Evolutionary conservation across 257 asterid species (phyloP).

Genomic region (Solanum virginianum): DNA sequence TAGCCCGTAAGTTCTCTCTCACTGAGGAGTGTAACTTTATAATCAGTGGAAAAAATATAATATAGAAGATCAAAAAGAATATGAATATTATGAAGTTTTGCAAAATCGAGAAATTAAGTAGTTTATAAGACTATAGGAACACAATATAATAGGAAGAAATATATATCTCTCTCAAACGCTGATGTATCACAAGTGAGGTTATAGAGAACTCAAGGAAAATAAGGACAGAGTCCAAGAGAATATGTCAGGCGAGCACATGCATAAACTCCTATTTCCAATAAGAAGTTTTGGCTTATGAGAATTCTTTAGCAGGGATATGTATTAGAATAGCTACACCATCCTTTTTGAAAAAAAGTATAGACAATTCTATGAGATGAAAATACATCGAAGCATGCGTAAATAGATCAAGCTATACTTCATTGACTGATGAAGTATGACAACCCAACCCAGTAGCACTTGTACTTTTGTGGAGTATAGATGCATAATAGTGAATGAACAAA

Average conservation of each 20-base stretch:
- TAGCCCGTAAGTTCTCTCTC: slow-evolving; percentile 56
- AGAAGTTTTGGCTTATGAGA: background rate
- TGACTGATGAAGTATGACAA: background rate
- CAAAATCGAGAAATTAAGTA: background rate
- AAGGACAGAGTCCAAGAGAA: background rate
- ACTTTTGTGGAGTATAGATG: background rate
- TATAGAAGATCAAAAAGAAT: background rate
- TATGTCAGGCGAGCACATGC: background rate
- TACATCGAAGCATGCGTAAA: background rate
- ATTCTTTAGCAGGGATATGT: background rate
- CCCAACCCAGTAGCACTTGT: background rate
- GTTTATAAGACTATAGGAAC: background rate
- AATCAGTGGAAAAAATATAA: background rate
- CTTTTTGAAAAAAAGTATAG: background rate
- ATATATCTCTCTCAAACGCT: background rate
- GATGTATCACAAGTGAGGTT: background rate
- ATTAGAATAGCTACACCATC: background rate
- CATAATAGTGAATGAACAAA: background rate
- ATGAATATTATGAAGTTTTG: background rate
- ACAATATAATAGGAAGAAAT: background rate
- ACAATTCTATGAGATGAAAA: background rate
- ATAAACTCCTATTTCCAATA: background rate
- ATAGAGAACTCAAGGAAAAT: background rate
- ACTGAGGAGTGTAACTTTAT: slow-evolving; percentile 18
- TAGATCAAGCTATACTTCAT: background rate